A percentile compares a stretch with the other conserved stretches of the same genome.
Evolutionary conservation across 2,329 filamentous ascomycete genomes (phyloP).

Genomic region (Exophiala spinifera): DNA sequence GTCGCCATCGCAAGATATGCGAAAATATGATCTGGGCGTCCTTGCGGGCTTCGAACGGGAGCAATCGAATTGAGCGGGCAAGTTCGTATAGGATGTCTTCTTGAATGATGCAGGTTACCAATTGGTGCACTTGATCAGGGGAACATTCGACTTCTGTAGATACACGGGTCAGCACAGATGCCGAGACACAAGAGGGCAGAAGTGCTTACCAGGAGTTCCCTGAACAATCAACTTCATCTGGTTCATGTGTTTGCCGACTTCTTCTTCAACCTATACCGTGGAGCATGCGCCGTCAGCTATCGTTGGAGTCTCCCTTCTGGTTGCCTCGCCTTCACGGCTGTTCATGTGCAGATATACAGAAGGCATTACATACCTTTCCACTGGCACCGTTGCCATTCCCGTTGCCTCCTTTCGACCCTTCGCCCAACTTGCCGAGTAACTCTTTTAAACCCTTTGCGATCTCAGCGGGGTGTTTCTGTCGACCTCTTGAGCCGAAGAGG

Average conservation of each 20-base stretch:
- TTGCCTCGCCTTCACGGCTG: not conserved
- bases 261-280: constrained; percentile 20
- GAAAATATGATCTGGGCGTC: constrained; percentile 95
- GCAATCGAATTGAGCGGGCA: constrained; percentile 73
- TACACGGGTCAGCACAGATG: constrained; percentile 1
- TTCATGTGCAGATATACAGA: not conserved
- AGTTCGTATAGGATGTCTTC: constrained; percentile 86
- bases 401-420: constrained; percentile 46
- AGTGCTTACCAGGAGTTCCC: constrained; percentile 75
- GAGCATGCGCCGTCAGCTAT: not conserved
- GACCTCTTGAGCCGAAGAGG: constrained; percentile 59
- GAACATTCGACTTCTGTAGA: constrained; percentile 73
- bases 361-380: not conserved
- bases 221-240: constrained; percentile 94
- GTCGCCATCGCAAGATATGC: constrained; percentile 87
- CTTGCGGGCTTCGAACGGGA: constrained; percentile 95
- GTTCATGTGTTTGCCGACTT: constrained; percentile 67
- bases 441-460: constrained; percentile 63
- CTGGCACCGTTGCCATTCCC: constrained; percentile 49
- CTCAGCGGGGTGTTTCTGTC: constrained; percentile 60
- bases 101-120: constrained; percentile 79
- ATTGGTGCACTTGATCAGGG: constrained; percentile 81
- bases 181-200: constrained; percentile 15
- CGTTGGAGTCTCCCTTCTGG: not conserved
- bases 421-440: constrained; percentile 59